phyloP scores from a whole-genome alignment of 2,329 filamentous ascomycete species.

The Juglanconis juglandina region DNA sequence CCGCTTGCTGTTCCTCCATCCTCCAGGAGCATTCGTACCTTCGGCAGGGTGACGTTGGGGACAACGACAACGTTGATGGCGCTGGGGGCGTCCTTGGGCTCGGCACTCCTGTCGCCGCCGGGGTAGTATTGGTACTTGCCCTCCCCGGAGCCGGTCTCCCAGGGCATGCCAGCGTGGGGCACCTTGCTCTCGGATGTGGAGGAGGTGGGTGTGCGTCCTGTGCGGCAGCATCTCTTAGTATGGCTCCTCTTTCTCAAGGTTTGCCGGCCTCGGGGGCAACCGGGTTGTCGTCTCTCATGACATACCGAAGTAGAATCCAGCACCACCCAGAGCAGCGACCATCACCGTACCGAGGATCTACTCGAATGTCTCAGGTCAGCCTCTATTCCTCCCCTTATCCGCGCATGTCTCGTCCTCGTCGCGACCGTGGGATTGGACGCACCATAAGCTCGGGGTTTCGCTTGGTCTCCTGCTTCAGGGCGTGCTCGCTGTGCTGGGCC shows the following conservation, averaged over 20 bases:
- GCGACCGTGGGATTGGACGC: constrained; percentile 30
- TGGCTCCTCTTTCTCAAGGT: not conserved
- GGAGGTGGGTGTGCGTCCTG: constrained; percentile 80
- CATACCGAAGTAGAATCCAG: constrained; percentile 84
- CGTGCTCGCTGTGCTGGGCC: constrained; percentile 32
- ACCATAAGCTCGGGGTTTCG: constrained; percentile 48
- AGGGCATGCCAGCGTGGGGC: constrained; percentile 77
- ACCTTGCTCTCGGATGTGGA: constrained; percentile 78
- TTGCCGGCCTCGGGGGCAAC: not conserved
- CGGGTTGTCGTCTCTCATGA: constrained; percentile 7
- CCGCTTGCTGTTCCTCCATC: not conserved
- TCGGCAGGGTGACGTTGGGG: constrained; percentile 88
- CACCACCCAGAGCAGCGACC: constrained; percentile 81
- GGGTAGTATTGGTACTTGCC: constrained; percentile 80
- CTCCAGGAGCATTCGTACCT: constrained; percentile 50
- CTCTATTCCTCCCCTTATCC: not conserved
- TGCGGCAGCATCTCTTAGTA: constrained; percentile 4
- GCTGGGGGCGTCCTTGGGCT: constrained; percentile 85
- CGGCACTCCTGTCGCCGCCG: constrained; percentile 71
- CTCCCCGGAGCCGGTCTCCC: constrained; percentile 67
- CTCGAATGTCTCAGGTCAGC: constrained; percentile 21
- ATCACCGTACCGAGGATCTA: constrained; percentile 91
- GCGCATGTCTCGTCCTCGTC: not conserved
- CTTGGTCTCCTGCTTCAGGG: constrained; percentile 57
- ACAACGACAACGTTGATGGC: constrained; percentile 93